A percentile compares a stretch with the other conserved stretches of the same genome.
These are phyloP conservation scores for Suillus plorans DNA, from an alignment of 768 basidiomycete species.

Conservation along the genomic window DNA sequence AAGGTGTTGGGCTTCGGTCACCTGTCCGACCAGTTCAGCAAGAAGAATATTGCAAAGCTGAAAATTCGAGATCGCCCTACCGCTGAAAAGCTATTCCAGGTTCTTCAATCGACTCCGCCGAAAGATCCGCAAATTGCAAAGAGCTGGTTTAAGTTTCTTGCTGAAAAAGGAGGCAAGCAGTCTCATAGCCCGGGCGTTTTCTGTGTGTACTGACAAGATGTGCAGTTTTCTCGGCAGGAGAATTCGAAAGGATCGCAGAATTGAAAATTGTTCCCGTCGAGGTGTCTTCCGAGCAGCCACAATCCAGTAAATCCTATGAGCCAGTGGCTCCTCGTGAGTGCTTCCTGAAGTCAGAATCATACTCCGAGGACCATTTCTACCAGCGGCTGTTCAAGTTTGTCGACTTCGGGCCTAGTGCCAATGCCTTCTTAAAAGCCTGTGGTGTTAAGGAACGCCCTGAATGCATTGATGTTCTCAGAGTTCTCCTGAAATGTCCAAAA, in stretches of 20 bases:
- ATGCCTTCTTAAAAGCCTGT: slow-evolving; percentile 76
- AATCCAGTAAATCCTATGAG: not conserved
- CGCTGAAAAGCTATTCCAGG: slow-evolving; percentile 48
- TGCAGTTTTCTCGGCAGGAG: slow-evolving; percentile 52
- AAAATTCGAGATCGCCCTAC: slow-evolving; percentile 68
- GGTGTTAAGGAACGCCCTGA: slow-evolving; percentile 85
- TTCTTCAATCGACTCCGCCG: slow-evolving; percentile 57
- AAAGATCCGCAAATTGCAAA: slow-evolving; percentile 47
- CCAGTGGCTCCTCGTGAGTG: slow-evolving; percentile 56
- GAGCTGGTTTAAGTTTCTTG: slow-evolving; percentile 62
- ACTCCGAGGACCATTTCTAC: slow-evolving; percentile 35
- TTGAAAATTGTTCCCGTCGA: slow-evolving; percentile 62
- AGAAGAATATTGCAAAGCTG: slow-evolving; percentile 53
- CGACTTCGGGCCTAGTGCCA: slow-evolving; percentile 75
- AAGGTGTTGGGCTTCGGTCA: slow-evolving; percentile 68
- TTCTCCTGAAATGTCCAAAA: slow-evolving; percentile 61
- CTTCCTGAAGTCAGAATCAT: slow-evolving; percentile 47
- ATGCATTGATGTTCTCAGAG: slow-evolving; percentile 70
- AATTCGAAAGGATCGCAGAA: slow-evolving; percentile 54
- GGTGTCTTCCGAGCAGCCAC: not conserved
- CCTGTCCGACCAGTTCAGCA: slow-evolving; percentile 45
- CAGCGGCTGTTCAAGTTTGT: slow-evolving; percentile 80
- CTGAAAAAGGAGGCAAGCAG: slow-evolving; percentile 49
- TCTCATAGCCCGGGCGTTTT: too few relatives aligned
- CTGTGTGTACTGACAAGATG: slow-evolving; percentile 3